phyloP scores from a whole-genome alignment of 2,329 filamentous ascomycete genomes.

The Clonostachys byssicola region DNA sequence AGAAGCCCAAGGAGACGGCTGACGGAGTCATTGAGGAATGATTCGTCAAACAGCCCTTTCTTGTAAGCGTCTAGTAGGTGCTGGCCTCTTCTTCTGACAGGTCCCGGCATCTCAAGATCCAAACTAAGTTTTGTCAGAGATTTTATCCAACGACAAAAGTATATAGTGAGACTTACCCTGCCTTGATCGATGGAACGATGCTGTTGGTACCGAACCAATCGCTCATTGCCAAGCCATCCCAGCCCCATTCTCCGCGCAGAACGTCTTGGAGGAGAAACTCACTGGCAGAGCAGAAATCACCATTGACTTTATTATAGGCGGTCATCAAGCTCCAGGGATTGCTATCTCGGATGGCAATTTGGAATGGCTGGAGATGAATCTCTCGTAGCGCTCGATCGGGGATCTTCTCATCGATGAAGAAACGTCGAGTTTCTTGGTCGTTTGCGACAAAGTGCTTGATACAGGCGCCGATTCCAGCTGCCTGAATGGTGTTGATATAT shows the following conservation, averaged over 20 bases:
- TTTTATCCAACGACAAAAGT: neutral
- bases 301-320: conserved; percentile 35
- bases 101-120: neutral
- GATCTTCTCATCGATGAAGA: conserved; percentile 9
- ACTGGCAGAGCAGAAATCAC: conserved; percentile 29
- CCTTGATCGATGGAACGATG: conserved; percentile 11
- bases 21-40: neutral
- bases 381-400: conserved; percentile 12
- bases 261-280: conserved; percentile 22
- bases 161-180: neutral
- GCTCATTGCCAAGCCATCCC: conserved; percentile 33
- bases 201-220: conserved; percentile 29
- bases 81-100: neutral
- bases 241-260: conserved; percentile 33
- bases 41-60: neutral
- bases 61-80: neutral
- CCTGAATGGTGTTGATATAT: conserved; percentile 32
- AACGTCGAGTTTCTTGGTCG: conserved; percentile 16
- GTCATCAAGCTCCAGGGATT: conserved; percentile 34
- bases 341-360: conserved; percentile 27
- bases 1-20: neutral
- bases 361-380: conserved; percentile 33
- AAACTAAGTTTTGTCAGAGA: neutral
- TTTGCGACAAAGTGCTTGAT: conserved; percentile 29
- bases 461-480: conserved; percentile 27